phyloP scores from a whole-genome alignment of 768 basidiomycete species.

The Boletus barrowsii region DNA sequence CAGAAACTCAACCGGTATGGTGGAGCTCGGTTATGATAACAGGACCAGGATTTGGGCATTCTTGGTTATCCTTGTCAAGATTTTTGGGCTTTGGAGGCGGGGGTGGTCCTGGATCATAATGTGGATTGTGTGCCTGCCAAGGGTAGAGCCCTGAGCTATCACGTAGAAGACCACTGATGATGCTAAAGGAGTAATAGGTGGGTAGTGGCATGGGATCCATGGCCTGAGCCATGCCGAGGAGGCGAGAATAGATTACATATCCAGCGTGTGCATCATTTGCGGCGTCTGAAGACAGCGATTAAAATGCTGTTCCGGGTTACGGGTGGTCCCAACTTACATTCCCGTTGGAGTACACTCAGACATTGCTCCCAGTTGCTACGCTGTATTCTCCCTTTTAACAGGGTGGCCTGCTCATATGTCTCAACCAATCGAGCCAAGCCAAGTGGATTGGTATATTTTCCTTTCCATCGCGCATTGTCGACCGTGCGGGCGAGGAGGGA shows the following conservation, averaged over 20 bases:
- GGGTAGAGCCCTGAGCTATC: slow-evolving; percentile 32
- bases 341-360: slow-evolving; percentile 46
- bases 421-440: slow-evolving; percentile 67
- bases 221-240: slow-evolving; percentile 41
- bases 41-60: neutral
- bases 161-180: slow-evolving; percentile 43
- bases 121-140: slow-evolving; percentile 62
- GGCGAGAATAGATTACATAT: slow-evolving; percentile 46
- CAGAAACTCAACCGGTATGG: neutral
- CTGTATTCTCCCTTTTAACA: slow-evolving; percentile 59
- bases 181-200: slow-evolving; percentile 58
- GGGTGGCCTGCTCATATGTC: slow-evolving; percentile 48
- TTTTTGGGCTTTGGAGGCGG: slow-evolving; percentile 45
- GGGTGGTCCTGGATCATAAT: slow-evolving; percentile 70
- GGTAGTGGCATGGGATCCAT: slow-evolving; percentile 32
- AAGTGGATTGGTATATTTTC: slow-evolving; percentile 55
- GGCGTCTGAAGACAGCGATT: slow-evolving; percentile 47
- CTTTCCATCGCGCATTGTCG: slow-evolving; percentile 72
- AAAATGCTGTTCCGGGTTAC: slow-evolving; percentile 2
- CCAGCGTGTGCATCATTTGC: slow-evolving; percentile 71
- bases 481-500: slow-evolving; percentile 65
- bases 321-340: slow-evolving; percentile 47
- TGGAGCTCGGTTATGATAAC: neutral
- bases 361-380: slow-evolving; percentile 67
- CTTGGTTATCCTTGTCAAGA: slow-evolving; percentile 2